Conservation (phyloP, 2,329 filamentous ascomycete genomes). For the Fusarium avenaceum region DNA sequence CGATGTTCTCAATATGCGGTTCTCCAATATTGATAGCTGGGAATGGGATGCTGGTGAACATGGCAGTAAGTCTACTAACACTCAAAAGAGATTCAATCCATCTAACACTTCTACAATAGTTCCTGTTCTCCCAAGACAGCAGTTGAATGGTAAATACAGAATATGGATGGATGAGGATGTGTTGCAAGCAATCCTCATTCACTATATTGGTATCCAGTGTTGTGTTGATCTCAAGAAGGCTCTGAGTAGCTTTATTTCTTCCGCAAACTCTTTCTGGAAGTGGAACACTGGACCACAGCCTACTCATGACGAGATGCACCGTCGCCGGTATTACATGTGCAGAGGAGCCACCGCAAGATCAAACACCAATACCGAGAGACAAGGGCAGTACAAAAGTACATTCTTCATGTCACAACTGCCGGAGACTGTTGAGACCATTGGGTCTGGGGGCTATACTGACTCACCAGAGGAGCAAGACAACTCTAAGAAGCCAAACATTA, state of each 20-base stretch:
- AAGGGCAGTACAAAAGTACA: neutral
- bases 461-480: neutral
- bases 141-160: constrained; percentile 4
- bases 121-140: constrained; percentile 4
- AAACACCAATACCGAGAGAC: neutral
- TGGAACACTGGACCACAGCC: neutral
- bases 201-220: constrained; percentile 4
- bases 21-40: constrained; percentile 8
- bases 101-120: neutral
- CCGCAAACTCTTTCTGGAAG: neutral
- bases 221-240: constrained; percentile 7
- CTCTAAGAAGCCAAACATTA: constrained; percentile 1
- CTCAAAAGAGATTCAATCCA: too few relatives aligned
- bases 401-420: constrained; percentile 12
- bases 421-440: neutral
- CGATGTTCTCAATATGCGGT: constrained; percentile 1
- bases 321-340: neutral
- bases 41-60: constrained; percentile 8
- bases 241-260: neutral
- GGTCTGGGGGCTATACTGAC: neutral
- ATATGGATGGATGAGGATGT: constrained; percentile 15
- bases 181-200: constrained; percentile 1
- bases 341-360: neutral
- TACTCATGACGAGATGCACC: neutral
- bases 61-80: neutral